phyloP scores from a whole-genome alignment of 2,329 filamentous ascomycete genomes.

The Diplocarpon mali region DNA sequence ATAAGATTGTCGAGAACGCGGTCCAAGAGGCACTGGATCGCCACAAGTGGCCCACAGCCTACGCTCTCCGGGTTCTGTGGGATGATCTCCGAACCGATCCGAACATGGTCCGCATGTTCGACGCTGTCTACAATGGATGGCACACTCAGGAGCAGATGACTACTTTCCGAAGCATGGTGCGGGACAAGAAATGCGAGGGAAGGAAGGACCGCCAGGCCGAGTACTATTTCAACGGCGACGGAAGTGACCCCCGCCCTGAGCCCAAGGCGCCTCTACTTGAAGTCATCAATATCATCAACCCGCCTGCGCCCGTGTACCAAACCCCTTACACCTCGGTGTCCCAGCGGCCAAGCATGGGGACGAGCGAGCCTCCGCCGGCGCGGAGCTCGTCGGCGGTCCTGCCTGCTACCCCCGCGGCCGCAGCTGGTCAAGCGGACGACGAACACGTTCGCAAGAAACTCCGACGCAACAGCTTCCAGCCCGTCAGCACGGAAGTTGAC shows the following conservation, averaged over 20 bases:
- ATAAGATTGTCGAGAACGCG: slow-evolving; percentile 44
- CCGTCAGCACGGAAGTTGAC: slow-evolving; percentile 14
- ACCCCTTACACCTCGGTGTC: slow-evolving; percentile 14
- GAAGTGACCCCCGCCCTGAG: slow-evolving; percentile 23
- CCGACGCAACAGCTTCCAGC: slow-evolving; percentile 15
- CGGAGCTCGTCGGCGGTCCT: background rate
- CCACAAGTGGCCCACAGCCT: slow-evolving; percentile 50
- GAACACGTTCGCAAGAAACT: slow-evolving; percentile 22
- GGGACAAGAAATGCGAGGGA: slow-evolving; percentile 45
- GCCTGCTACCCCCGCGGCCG: slow-evolving; percentile 7
- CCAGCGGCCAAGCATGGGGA: slow-evolving; percentile 2
- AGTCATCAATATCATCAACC: slow-evolving; percentile 10
- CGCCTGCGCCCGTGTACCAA: slow-evolving; percentile 14
- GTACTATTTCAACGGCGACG: slow-evolving; percentile 38
- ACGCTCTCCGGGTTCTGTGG: slow-evolving; percentile 48
- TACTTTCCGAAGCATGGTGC: slow-evolving; percentile 40
- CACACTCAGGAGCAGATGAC: slow-evolving; percentile 41
- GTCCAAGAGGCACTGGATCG: slow-evolving; percentile 46
- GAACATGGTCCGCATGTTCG: slow-evolving; percentile 44
- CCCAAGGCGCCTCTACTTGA: slow-evolving; percentile 9
- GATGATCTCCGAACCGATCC: slow-evolving; percentile 43
- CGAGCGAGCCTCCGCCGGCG: background rate
- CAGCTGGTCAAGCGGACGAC: slow-evolving; percentile 11
- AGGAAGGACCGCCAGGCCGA: slow-evolving; percentile 40
- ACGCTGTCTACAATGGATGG: slow-evolving; percentile 45